A percentile compares a stretch with the other conserved stretches of the same genome.
These are phyloP conservation scores for Metschnikowia cerradonensis DNA, from an alignment of 805 yeast genomes.

Conservation along the genomic window DNA sequence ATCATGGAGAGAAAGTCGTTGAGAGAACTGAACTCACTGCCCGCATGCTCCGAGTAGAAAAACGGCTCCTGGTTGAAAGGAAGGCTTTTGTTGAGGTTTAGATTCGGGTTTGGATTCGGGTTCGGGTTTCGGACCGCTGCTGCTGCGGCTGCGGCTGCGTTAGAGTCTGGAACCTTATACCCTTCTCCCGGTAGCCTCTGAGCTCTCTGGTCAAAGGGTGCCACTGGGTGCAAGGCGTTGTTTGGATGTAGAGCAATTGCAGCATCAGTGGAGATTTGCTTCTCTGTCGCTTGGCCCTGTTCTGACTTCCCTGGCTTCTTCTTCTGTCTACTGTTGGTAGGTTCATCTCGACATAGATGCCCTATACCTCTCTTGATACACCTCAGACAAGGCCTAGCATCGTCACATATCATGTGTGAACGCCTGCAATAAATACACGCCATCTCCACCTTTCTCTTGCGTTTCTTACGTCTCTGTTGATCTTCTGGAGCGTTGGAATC, in stretches of 20 bases:
- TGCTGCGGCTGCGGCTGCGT: not conserved
- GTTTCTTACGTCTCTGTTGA: conserved; percentile 2
- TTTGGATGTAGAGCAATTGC: not conserved
- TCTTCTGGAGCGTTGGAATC: not conserved
- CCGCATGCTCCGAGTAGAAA: conserved; percentile 87
- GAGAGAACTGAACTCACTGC: conserved; percentile 84
- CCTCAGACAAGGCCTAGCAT: conserved; percentile 67
- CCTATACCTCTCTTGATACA: conserved; percentile 86
- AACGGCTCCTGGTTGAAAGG: conserved; percentile 64
- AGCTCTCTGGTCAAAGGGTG: not conserved
- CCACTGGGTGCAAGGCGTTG: not conserved
- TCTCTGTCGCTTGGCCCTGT: not conserved
- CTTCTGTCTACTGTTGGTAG: conserved; percentile 41
- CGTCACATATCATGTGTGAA: conserved; percentile 92
- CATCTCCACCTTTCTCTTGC: conserved; percentile 51
- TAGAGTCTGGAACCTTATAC: not conserved
- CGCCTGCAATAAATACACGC: conserved; percentile 92
- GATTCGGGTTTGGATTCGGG: conserved; percentile 28
- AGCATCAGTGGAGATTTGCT: not conserved
- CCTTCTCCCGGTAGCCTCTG: not conserved
- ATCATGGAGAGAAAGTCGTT: conserved; percentile 87
- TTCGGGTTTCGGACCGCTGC: conserved; percentile 20
- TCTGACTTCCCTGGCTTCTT: conserved; percentile 20
- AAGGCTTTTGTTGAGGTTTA: conserved; percentile 38
- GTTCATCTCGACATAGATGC: conserved; percentile 79